Evolutionary conservation across 345 rosid species (phyloP), one percentile per base, ranked within the genome.

Genomic region (Brassica cretica): DNA sequence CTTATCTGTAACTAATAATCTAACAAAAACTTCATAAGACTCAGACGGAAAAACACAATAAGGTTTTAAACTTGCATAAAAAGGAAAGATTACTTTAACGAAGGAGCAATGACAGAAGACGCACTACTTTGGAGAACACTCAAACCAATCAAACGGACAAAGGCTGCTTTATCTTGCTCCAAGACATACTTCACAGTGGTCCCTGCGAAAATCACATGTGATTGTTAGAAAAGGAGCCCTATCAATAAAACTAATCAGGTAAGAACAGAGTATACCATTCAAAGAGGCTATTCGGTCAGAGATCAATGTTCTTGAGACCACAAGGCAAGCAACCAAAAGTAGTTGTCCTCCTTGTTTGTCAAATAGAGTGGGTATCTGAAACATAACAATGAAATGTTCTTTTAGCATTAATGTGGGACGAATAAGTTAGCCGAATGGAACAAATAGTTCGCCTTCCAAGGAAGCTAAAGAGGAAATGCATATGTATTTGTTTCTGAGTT

Each of bases 91-190:
- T 85, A 93, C 99, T 94, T 90, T 82, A 95, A 80, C 12, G 99
- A 90, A 76, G 99, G 98, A 21, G 98, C 98, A 78, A 93, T 84
- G 72, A 95, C 84, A 83, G 99, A 88, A 65, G 96, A 90, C 62
- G 99, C 98, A 75, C 85, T 92, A 87, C 98, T 93, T 84, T 95
- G 99, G 78, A 95, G 89, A 83, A 95, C 86, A 46, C 99, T 95
- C 49, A 87, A 66, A 63, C 98, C 98, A 83, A 95, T 89, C 82
- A 95, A 84, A 76, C 89, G 87, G 78, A 83, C 73, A 85, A 95
- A 95, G 70, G 97, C 80, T 67, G 87, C 79, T 86, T 89, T 95
- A 83, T 95, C 92, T 85, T 95, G 99, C 89, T 95, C 97, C 90
- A 95, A 73, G 73, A 95, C 99, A 85, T 81, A 85, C 89, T 90